These are phyloP conservation scores for Oropetium thomaeum DNA, from an alignment of 176 grass and related monocot genomes.

Conservation along the genomic window DNA sequence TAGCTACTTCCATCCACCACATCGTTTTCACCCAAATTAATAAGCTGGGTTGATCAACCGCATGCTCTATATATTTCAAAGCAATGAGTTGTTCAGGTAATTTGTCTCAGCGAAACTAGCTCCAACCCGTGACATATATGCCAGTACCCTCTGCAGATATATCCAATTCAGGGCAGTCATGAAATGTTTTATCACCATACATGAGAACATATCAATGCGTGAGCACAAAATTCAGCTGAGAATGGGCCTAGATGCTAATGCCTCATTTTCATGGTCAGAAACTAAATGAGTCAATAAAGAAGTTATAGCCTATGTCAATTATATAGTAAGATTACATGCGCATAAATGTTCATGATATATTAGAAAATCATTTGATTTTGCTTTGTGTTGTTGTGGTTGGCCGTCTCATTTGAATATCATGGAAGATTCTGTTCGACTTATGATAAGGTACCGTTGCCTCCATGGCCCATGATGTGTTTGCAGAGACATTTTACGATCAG, in stretches of 20 bases:
- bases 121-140: not conserved
- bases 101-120: constrained; percentile 27
- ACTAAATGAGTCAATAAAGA: constrained; percentile 7
- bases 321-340: not conserved
- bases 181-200: not conserved
- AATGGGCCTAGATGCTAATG: not conserved
- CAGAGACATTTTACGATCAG: constrained; percentile 56
- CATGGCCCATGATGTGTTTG: constrained; percentile 37
- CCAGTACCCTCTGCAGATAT: not conserved
- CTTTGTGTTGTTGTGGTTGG: not conserved
- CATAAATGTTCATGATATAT: not conserved
- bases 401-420: constrained; percentile 46
- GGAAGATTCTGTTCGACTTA: constrained; percentile 60
- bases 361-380: not conserved
- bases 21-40: not conserved
- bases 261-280: not conserved
- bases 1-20: constrained; percentile 17
- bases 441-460: constrained; percentile 52
- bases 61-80: too few species aligned
- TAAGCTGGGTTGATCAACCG: not conserved
- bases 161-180: constrained; percentile 34
- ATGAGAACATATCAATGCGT: constrained; percentile 3
- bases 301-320: too few species aligned
- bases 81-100: too few species aligned
- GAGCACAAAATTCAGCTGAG: constrained; percentile 7